These are phyloP conservation scores for Salvia miltiorrhiza DNA, from an alignment of 257 asterid genomes.

Conservation along the genomic window DNA sequence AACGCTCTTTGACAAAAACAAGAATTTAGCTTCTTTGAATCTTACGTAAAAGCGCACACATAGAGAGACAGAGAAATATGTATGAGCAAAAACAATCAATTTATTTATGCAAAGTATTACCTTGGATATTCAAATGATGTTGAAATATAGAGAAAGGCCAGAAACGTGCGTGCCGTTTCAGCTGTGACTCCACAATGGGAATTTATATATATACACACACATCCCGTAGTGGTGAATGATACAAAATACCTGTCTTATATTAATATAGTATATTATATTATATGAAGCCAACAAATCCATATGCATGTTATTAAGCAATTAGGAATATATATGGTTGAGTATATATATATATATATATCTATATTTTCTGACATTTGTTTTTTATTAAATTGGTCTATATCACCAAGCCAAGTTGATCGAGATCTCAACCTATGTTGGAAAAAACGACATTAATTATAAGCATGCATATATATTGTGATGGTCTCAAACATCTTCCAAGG, in stretches of 20 bases:
- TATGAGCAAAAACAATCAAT: background rate
- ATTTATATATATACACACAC: background rate
- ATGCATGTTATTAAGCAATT: background rate
- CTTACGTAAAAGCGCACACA: background rate
- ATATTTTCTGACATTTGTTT: background rate
- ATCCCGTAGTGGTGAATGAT: background rate
- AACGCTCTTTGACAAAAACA: background rate
- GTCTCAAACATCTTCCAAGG: too few species aligned
- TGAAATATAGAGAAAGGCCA: conserved; percentile 15
- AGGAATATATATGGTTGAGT: too few species aligned
- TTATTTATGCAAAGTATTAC: conserved; percentile 15
- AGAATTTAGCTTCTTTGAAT: background rate
- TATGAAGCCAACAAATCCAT: conserved; percentile 14
- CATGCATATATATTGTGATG: too few species aligned
- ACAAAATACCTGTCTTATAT: background rate
- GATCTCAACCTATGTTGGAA: too few species aligned
- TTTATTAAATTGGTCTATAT: too few species aligned
- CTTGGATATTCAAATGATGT: conserved; percentile 35
- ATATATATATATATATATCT: background rate
- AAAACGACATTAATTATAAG: too few species aligned
- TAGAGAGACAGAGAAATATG: background rate
- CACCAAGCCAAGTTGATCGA: too few species aligned
- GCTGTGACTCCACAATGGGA: conserved; percentile 28
- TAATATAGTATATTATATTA: background rate
- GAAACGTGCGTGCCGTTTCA: conserved; percentile 27